These are phyloP conservation scores for Gracilariopsis chorda DNA, from an alignment of 23 red algal species.

Conservation along the genomic window DNA sequence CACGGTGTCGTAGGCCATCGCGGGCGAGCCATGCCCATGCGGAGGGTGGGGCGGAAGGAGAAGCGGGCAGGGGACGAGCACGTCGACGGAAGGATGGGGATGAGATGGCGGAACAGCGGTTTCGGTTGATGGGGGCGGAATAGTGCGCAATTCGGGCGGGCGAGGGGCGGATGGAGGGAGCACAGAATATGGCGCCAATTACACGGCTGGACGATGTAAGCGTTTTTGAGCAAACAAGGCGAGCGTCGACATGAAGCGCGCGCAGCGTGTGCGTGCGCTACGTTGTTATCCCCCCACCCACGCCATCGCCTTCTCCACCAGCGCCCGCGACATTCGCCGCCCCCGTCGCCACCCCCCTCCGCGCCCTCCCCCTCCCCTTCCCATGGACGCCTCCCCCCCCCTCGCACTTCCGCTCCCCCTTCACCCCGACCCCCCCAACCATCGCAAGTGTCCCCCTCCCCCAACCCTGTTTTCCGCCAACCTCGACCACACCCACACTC, in stretches of 20 bases:
- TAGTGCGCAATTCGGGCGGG: neutral
- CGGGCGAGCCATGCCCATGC: neutral
- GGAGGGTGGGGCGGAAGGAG: too few species aligned
- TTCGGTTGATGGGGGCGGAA: neutral
- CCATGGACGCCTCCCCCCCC: slow-evolving; percentile 8
- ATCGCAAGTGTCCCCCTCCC: neutral
- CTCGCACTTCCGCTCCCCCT: neutral
- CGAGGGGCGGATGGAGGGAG: neutral
- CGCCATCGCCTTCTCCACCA: neutral
- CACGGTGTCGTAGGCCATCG: slow-evolving; percentile 21
- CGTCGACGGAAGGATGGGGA: neutral
- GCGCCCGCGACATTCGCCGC: neutral
- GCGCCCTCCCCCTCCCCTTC: neutral
- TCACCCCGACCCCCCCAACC: neutral
- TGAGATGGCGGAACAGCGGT: neutral
- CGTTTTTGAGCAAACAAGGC: neutral
- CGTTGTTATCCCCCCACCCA: neutral
- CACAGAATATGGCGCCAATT: slow-evolving; percentile 3
- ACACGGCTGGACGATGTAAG: slow-evolving; percentile 1
- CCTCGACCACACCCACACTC: neutral
- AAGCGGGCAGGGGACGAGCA: neutral
- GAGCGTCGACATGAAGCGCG: neutral
- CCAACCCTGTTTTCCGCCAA: neutral
- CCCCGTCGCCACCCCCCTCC: neutral
- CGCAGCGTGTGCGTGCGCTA: neutral